Percentiles rank a stretch among this genome's conserved stretches.
Evolutionary conservation across 2,329 filamentous ascomycete genomes (phyloP).

Genomic region (Penicillium sp.): DNA sequence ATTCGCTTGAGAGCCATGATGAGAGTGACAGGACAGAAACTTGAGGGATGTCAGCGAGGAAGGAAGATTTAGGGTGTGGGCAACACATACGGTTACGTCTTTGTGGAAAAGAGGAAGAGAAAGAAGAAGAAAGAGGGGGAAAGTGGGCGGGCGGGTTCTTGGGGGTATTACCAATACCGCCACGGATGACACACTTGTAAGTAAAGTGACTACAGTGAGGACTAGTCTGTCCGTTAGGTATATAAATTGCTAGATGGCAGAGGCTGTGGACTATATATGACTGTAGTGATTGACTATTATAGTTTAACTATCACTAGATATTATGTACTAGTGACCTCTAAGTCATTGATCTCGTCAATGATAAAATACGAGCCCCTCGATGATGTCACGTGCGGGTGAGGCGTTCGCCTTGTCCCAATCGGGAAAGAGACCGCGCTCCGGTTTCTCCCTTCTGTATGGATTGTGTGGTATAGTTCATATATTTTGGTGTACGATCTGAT

Average conservation of each 20-base stretch:
- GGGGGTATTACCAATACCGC: conserved; percentile 21
- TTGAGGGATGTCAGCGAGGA: conserved; percentile 5
- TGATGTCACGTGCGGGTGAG: conserved; percentile 27
- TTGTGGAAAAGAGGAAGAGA: conserved; percentile 30
- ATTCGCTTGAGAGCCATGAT: conserved; percentile 50
- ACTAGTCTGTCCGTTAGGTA: conserved; percentile 1
- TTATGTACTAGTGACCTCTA: no score
- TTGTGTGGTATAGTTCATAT: neutral
- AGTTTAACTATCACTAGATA: neutral
- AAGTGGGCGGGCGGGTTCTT: conserved; percentile 17
- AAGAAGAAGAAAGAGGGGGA: conserved; percentile 25
- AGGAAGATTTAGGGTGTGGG: conserved; percentile 1
- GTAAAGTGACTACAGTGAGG: neutral
- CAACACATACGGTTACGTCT: conserved; percentile 24
- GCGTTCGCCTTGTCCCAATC: conserved; percentile 15
- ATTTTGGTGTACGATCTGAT: neutral
- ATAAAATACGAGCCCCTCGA: conserved; percentile 17
- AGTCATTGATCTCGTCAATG: neutral
- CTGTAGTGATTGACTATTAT: neutral
- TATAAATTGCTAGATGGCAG: neutral
- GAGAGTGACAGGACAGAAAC: conserved; percentile 10
- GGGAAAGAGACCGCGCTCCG: conserved; percentile 11
- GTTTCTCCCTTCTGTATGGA: neutral
- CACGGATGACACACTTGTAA: conserved; percentile 19
- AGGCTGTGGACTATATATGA: neutral